Evolutionary conservation across 345 rosid species (phyloP).

Genomic region (Murraya paniculata): DNA sequence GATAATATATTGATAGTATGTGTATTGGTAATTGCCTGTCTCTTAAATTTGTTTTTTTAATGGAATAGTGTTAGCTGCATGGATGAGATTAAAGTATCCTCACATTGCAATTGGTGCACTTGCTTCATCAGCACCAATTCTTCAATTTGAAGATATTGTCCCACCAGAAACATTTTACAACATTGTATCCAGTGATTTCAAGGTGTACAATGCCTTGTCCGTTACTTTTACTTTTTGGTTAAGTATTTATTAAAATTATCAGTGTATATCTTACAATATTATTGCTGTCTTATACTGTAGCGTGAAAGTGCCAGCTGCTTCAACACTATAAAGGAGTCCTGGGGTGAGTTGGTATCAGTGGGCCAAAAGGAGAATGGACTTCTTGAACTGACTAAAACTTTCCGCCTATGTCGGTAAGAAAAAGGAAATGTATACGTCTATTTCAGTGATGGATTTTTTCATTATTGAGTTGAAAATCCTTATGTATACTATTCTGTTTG

Average conservation of each 20-base stretch:
- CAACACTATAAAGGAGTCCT: conserved; percentile 68
- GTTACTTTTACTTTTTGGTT: neutral
- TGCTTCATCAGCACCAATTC: conserved; percentile 94
- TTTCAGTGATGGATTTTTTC: neutral
- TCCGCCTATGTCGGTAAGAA: conserved; percentile 69
- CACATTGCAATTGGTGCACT: conserved; percentile 87
- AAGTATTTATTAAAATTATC: neutral
- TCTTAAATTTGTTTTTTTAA: neutral
- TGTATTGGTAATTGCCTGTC: neutral
- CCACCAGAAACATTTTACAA: conserved; percentile 81
- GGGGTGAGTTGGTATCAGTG: conserved; percentile 55
- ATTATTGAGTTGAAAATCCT: neutral
- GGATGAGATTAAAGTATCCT: conserved; percentile 98
- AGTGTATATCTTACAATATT: neutral
- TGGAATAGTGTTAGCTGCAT: conserved; percentile 86
- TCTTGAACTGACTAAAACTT: conserved; percentile 54
- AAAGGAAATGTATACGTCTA: neutral
- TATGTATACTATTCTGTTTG: neutral
- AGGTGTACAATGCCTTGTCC: conserved; percentile 29
- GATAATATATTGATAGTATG: neutral
- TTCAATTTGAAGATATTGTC: conserved; percentile 86
- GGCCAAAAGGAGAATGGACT: conserved; percentile 78
- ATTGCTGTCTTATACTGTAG: conserved; percentile 27
- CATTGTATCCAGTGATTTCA: conserved; percentile 81
- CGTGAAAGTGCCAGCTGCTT: conserved; percentile 90